Evolutionary conservation across 1,284 basidiomycete genomes (phyloP).

Genomic region (Termitomyces sp.): DNA sequence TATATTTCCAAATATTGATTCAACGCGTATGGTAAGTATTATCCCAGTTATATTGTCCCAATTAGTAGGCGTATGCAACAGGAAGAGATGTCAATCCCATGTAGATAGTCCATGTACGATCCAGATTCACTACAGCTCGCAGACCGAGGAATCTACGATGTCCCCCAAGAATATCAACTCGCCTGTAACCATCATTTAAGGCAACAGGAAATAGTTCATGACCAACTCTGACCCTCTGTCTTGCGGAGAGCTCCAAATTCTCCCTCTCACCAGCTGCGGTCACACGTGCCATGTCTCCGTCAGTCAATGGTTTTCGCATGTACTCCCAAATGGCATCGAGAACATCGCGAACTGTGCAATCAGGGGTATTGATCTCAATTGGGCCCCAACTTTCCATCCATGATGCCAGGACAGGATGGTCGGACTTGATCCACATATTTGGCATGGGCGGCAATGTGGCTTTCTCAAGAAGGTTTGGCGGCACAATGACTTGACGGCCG

Average conservation of each 20-base stretch:
- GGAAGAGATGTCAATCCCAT: constrained; percentile 32
- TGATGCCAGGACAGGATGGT: constrained; percentile 22
- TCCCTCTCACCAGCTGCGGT: constrained; percentile 15
- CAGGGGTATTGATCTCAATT: constrained; percentile 23
- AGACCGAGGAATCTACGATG: constrained; percentile 35
- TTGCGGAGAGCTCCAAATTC: constrained; percentile 20
- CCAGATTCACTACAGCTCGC: constrained; percentile 27
- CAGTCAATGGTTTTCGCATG: constrained; percentile 25
- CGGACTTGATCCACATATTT: constrained; percentile 27
- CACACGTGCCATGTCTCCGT: constrained; percentile 22
- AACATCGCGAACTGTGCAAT: constrained; percentile 25
- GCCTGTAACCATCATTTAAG: constrained; percentile 20
- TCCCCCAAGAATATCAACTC: constrained; percentile 32
- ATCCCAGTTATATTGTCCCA: background rate
- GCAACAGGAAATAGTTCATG: constrained; percentile 23
- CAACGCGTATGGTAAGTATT: background rate
- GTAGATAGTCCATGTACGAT: constrained; percentile 31
- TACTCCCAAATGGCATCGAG: constrained; percentile 30
- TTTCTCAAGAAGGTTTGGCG: constrained; percentile 20
- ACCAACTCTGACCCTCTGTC: constrained; percentile 21
- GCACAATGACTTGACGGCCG: constrained; percentile 21
- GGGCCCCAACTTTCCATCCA: constrained; percentile 34
- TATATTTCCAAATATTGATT: constrained; percentile 2
- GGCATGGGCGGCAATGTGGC: constrained; percentile 22
- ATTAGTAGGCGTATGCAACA: constrained; percentile 20